A percentile compares a stretch with the other conserved stretches of the same genome.
Conservation (phyloP, 768 basidiomycete genomes). For the Thelephora ganbajun region DNA sequence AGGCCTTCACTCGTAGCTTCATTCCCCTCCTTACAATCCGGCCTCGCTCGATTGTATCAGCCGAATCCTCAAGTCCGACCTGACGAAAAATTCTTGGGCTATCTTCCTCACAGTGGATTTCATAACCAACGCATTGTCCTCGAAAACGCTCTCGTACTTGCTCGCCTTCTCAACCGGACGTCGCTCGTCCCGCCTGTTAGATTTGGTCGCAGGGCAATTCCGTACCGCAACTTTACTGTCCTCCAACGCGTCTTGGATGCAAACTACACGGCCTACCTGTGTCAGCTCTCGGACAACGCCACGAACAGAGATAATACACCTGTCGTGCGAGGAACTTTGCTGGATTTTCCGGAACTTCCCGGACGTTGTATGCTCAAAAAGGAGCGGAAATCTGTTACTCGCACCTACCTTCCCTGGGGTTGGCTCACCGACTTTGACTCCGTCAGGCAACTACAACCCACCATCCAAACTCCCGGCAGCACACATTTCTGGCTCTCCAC, state of each 20-base stretch:
- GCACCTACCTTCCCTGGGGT: constrained; percentile 55
- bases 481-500: constrained; percentile 32
- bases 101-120: constrained; percentile 73
- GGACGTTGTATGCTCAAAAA: constrained; percentile 31
- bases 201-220: constrained; percentile 45
- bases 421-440: constrained; percentile 46
- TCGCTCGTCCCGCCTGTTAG: constrained; percentile 67
- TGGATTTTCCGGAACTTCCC: too few relatives aligned
- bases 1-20: background rate
- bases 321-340: too few relatives aligned
- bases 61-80: background rate
- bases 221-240: constrained; percentile 40
- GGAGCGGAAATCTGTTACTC: constrained; percentile 17
- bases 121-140: constrained; percentile 82
- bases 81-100: constrained; percentile 44
- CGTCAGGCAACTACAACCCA: constrained; percentile 22
- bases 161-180: constrained; percentile 58
- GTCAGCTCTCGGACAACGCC: background rate
- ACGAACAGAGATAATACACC: too few relatives aligned
- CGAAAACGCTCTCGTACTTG: constrained; percentile 71
- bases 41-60: background rate
- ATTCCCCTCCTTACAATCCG: background rate
- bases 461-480: constrained; percentile 37
- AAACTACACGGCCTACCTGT: background rate
- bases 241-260: constrained; percentile 21